Conservation (phyloP, 1,284 basidiomycete genomes). For the Abortiporus biennis region DNA sequence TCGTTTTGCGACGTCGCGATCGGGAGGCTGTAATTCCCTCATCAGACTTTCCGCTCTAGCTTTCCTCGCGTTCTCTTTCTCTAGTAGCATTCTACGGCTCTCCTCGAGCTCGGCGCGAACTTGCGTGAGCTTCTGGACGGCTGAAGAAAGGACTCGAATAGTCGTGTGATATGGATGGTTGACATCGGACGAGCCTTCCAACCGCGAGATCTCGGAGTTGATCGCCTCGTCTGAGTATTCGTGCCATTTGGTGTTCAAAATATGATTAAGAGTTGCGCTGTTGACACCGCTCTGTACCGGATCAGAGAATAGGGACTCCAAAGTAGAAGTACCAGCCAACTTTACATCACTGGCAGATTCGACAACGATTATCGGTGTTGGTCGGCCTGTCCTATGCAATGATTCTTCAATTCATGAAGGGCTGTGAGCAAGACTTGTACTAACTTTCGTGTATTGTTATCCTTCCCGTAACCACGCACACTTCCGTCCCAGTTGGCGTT, state of each 20-base stretch:
- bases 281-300: slow-evolving; percentile 1
- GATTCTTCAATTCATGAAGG: slow-evolving; percentile 3
- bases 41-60: slow-evolving; percentile 46
- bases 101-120: slow-evolving; percentile 59
- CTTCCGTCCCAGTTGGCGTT: slow-evolving; percentile 55
- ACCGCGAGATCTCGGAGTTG: slow-evolving; percentile 47
- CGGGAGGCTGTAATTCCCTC: slow-evolving; percentile 50
- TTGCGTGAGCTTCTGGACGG: slow-evolving; percentile 50
- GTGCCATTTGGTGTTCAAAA: slow-evolving; percentile 64
- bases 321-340: slow-evolving; percentile 14
- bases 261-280: slow-evolving; percentile 26
- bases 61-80: slow-evolving; percentile 50
- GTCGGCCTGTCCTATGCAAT: slow-evolving; percentile 14
- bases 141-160: slow-evolving; percentile 63
- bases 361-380: slow-evolving; percentile 49
- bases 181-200: slow-evolving; percentile 32
- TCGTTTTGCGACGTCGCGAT: slow-evolving; percentile 57
- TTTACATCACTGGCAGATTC: slow-evolving; percentile 38
- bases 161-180: slow-evolving; percentile 61
- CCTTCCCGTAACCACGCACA: slow-evolving; percentile 45
- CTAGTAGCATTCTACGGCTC: slow-evolving; percentile 39
- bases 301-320: slow-evolving; percentile 8
- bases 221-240: slow-evolving; percentile 68
- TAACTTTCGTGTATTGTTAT: slow-evolving; percentile 26
- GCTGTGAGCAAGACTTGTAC: slow-evolving; percentile 6